Evolutionary conservation across 805 yeast species (phyloP).

Genomic region (Hanseniaspora occidentalis): DNA sequence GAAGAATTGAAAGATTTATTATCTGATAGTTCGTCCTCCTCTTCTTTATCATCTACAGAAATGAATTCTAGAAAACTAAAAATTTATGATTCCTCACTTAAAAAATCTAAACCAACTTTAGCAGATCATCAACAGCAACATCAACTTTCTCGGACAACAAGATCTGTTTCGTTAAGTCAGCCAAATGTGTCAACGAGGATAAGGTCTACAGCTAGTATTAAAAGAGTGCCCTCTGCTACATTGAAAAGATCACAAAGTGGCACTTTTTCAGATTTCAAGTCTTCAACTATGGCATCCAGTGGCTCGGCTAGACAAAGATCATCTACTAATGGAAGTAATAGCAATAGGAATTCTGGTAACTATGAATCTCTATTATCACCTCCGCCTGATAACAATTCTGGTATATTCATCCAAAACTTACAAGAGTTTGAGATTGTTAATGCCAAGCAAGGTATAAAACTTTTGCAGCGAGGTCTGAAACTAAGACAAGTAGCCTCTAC

Average conservation of each 20-base stretch:
- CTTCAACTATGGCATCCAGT: not conserved
- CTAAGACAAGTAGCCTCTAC: conserved; percentile 60
- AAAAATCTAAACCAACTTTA: conserved; percentile 1
- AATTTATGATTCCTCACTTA: conserved; percentile 33
- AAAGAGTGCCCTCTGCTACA: not conserved
- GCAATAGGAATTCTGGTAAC: not conserved
- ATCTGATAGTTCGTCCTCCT: conserved; percentile 14
- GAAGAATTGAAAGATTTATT: conserved; percentile 73
- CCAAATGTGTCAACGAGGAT: conserved; percentile 1
- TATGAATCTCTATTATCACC: not conserved
- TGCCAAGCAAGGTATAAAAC: conserved; percentile 42
- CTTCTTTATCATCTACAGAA: conserved; percentile 8
- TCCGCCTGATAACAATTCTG: conserved; percentile 12
- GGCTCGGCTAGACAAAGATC: conserved; percentile 2
- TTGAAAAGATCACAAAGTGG: conserved; percentile 1
- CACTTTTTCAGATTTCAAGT: not conserved
- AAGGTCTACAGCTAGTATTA: not conserved
- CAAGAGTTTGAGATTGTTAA: conserved; percentile 45
- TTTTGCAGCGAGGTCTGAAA: conserved; percentile 44
- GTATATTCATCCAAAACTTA: conserved; percentile 48
- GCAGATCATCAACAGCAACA: conserved; percentile 8
- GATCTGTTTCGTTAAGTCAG: conserved; percentile 1
- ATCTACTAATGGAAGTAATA: conserved; percentile 1
- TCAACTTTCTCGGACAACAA: not conserved
- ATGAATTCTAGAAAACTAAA: conserved; percentile 35